phyloP scores from a whole-genome alignment of 2,329 filamentous ascomycete species.

The Emericellopsis atlantica region DNA sequence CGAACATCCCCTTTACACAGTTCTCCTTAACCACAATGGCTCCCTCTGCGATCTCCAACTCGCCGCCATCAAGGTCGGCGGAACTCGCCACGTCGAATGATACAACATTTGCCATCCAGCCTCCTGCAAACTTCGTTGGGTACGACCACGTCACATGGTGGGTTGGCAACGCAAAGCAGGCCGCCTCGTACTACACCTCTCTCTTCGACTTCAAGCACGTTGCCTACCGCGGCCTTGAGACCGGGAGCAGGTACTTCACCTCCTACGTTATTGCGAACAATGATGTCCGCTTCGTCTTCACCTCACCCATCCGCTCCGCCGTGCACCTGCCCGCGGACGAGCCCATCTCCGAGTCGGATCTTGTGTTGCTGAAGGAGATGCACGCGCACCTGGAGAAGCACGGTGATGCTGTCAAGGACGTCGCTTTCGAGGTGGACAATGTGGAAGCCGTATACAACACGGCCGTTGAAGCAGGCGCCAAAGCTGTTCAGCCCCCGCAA shows the following conservation, averaged over 20 bases:
- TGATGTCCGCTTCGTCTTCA: slow-evolving; percentile 70
- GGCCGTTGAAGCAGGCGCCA: slow-evolving; percentile 54
- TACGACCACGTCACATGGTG: slow-evolving; percentile 95
- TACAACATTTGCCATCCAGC: slow-evolving; percentile 41
- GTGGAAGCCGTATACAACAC: slow-evolving; percentile 67
- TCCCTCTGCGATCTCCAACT: slow-evolving; percentile 43
- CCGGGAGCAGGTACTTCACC: slow-evolving; percentile 66
- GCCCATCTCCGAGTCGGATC: slow-evolving; percentile 50
- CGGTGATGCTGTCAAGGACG: slow-evolving; percentile 89
- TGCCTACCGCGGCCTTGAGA: slow-evolving; percentile 82
- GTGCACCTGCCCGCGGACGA: slow-evolving; percentile 43
- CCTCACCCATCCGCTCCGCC: slow-evolving; percentile 60
- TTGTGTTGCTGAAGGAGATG: slow-evolving; percentile 56
- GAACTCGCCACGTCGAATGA: slow-evolving; percentile 26
- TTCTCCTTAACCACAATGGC: slow-evolving; percentile 29
- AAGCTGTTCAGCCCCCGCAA: slow-evolving; percentile 48
- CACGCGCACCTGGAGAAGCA: slow-evolving; percentile 75
- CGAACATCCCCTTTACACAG: neutral
- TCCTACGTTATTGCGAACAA: slow-evolving; percentile 76
- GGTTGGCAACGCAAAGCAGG: slow-evolving; percentile 94
- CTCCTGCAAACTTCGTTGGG: slow-evolving; percentile 54
- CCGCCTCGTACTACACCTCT: slow-evolving; percentile 75
- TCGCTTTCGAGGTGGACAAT: slow-evolving; percentile 88
- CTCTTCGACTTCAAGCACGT: slow-evolving; percentile 77
- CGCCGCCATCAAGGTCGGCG: slow-evolving; percentile 29